Percentiles rank a stretch among this genome's conserved stretches.
Evolutionary conservation across 2,329 filamentous ascomycete genomes (phyloP).

Genomic region (Trichophyton schoenleinii): DNA sequence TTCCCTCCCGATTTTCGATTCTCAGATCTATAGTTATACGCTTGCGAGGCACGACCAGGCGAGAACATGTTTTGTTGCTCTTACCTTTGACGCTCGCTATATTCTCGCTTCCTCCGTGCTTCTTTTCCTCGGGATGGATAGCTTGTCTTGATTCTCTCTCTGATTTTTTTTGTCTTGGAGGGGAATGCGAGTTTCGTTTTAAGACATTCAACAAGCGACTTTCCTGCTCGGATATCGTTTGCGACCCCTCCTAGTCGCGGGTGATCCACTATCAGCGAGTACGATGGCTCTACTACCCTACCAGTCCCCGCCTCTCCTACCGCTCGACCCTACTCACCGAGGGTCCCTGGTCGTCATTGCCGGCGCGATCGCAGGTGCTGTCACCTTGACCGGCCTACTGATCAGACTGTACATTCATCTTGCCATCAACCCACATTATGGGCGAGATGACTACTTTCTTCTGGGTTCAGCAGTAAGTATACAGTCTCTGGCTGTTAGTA

Average conservation of each 20-base stretch:
- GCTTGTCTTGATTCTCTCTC: neutral
- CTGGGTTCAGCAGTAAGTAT: slow-evolving; percentile 22
- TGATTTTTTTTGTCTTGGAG: neutral
- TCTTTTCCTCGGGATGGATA: neutral
- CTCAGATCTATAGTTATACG: neutral
- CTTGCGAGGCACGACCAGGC: neutral
- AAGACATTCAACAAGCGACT: neutral
- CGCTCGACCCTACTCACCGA: slow-evolving; percentile 29
- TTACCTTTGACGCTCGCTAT: neutral
- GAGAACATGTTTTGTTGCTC: neutral
- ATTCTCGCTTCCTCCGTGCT: neutral
- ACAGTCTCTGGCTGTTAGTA: neutral
- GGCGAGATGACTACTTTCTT: slow-evolving; percentile 24
- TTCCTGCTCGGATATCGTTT: neutral
- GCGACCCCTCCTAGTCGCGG: neutral
- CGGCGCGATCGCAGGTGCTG: slow-evolving; percentile 25
- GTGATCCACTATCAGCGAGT: neutral
- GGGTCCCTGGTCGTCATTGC: slow-evolving; percentile 29
- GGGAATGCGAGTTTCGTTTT: neutral
- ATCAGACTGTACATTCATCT: slow-evolving; percentile 29
- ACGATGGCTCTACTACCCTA: slow-evolving; percentile 17
- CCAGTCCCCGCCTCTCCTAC: slow-evolving; percentile 26
- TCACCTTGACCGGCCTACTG: slow-evolving; percentile 25
- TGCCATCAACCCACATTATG: slow-evolving; percentile 22
- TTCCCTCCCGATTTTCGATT: neutral